Evolutionary conservation across 805 yeast species (phyloP), one percentile per base, ranked within the genome.

Genomic region (Isabelozyma heimii): DNA sequence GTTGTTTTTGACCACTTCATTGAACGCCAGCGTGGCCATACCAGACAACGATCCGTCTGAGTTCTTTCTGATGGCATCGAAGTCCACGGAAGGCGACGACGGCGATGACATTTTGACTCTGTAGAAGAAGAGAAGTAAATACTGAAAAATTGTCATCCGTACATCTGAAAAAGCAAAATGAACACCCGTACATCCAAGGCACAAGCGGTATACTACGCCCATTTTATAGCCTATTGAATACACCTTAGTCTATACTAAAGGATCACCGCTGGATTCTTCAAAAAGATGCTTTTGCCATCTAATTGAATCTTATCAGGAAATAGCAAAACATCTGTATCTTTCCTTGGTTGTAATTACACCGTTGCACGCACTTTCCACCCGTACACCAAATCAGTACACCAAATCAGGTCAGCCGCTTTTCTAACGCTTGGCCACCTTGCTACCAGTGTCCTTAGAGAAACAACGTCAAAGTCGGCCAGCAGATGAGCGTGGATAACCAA

Each of bases 1-100:
- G 63, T 92, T 92, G 37, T 81, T 78, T 17, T 76, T 76, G 50
- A 87, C 73, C 2, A 83, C 79, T 47, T 81, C 83, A 40, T 78
- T 67, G 58, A 82, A 68, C 4, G 84, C 67, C 49, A 57, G 63
- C 33, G 55, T 49, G 9, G 69, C 61, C 64, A 69, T 62, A 8
- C 74, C 73, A 37, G 54, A 30, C 17, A 65, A 40, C 1, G 73
- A 48, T 26, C 80, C 80, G 52, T 73, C 80, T 8, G 72, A 67
- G 42, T 56, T 57, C 16, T 54, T 53, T 42, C 55, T 56, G 57
- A 74, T 69, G 52, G 69, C 69, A 13, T 69, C 71, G 30, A 72
- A 55, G 50, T 72, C 73, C 40, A 37, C 17, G 16, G 17, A 3
- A 15, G 40, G 35, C n/a, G 35, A 30, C n/a, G 35, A 30, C 35